These are phyloP conservation scores for Syzygium aqueum DNA, from an alignment of 345 rosid genomes.

Conservation along the genomic window DNA sequence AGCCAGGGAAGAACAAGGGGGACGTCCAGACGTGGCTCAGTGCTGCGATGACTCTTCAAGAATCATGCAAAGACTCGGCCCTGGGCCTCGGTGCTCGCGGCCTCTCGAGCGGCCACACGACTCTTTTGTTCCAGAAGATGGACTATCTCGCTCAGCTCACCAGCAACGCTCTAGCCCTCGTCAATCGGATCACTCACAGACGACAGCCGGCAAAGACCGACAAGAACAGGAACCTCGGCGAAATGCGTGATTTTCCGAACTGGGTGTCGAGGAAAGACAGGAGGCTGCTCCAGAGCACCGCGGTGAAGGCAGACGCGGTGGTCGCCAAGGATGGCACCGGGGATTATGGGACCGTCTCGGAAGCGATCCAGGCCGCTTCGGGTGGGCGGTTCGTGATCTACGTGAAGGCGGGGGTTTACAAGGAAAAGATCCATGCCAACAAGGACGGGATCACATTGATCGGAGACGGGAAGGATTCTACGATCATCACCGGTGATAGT, in stretches of 20 bases:
- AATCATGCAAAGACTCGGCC: constrained; percentile 60
- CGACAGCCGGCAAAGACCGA: background rate
- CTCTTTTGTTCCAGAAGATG: constrained; percentile 38
- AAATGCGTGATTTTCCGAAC: constrained; percentile 17
- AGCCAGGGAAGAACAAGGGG: constrained; percentile 24
- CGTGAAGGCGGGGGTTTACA: constrained; percentile 72
- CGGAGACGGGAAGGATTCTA: constrained; percentile 74
- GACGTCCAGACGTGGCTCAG: constrained; percentile 79
- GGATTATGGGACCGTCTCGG: constrained; percentile 47
- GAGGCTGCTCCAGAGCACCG: constrained; percentile 21
- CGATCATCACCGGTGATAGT: constrained; percentile 44
- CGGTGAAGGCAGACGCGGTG: constrained; percentile 21
- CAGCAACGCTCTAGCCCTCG: constrained; percentile 57
- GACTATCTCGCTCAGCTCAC: constrained; percentile 40
- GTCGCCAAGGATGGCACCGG: constrained; percentile 89
- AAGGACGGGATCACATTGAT: constrained; percentile 62
- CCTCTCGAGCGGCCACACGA: constrained; percentile 1
- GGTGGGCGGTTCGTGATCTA: constrained; percentile 63
- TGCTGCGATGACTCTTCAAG: constrained; percentile 63
- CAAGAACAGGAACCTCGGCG: background rate
- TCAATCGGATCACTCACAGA: constrained; percentile 14
- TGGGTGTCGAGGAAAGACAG: constrained; percentile 52
- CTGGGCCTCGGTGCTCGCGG: constrained; percentile 3
- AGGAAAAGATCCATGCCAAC: constrained; percentile 45
- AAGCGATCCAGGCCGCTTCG: constrained; percentile 53